Percentiles rank a stretch among this genome's conserved stretches.
phyloP scores from a whole-genome alignment of 257 asterid species.

The Ocimum tenuiflorum region DNA sequence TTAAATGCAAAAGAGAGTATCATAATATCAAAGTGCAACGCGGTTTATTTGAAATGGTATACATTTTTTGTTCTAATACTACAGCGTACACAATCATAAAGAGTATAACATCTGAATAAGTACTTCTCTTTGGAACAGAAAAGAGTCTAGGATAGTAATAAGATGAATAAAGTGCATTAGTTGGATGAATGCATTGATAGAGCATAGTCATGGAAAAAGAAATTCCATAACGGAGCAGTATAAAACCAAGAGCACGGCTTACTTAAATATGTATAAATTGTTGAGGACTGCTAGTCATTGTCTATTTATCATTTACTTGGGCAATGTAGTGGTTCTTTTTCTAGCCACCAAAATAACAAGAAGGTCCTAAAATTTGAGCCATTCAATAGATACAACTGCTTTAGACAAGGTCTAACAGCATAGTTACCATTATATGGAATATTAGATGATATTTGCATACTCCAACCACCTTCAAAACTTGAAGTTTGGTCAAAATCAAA shows the following conservation, averaged over 20 bases:
- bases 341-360: not conserved
- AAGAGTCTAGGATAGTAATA: not conserved
- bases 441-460: not conserved
- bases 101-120: not conserved
- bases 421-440: not conserved
- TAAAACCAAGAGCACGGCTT: not conserved
- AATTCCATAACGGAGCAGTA: not conserved
- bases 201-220: not conserved
- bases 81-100: not conserved
- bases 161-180: not conserved
- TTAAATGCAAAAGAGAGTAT: slow-evolving; percentile 1
- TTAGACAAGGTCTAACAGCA: not conserved
- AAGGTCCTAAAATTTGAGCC: not conserved
- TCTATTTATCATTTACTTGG: not conserved
- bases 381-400: not conserved
- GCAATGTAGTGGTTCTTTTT: not conserved
- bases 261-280: not conserved
- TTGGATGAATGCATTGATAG: not conserved
- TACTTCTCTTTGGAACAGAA: not conserved
- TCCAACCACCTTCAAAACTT: not conserved
- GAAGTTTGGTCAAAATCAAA: slow-evolving; percentile 1
- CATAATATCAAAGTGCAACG: not conserved
- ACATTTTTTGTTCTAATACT: not conserved
- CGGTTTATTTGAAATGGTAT: not conserved
- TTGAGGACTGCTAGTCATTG: not conserved